Base-by-base conservation (phyloP, 805 yeast genomes). In the Pichia gijzeniarum region DNA sequence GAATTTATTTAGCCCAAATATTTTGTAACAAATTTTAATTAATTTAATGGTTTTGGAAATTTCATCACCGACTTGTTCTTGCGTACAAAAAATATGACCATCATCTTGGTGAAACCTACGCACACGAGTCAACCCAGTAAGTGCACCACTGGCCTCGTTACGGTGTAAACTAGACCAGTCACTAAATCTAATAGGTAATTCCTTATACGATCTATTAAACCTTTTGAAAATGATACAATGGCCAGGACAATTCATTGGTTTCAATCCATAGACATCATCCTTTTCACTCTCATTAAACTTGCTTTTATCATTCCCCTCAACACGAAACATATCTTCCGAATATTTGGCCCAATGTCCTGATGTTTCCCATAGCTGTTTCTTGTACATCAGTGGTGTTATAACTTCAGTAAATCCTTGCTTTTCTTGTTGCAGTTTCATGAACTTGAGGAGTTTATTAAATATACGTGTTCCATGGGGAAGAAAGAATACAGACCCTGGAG, bases 341-440 rank as follows among this genome's bases (percentile, higher is more conserved):
- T 93, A 91, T 59, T 91, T 90, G 12, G 82, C 85, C 97, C 97
- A 91, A 65, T 93, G 99, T 0, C 98, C 98, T 10, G 95, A 84
- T 41, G 74, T 78, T 63, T 89, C 84, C 96, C 97, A 93, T 16
- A 93, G 68, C 32, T 79, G 75, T 47, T 80, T 81, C 55, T 83
- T 85, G 67, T 83, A 93, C 13, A 93, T 83, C 53, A 91, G 72
- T 1, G 99, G 99, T 1, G 96, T 86, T 22, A 91, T 77, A 5
- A 93, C 97, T 65, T 93, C 98, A 48, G 85, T 80, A 58, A 89
- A 93, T 0, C 95, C 96, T 54, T 82, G 84, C 49, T 73, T 77
- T 18, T 76, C 66, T 62, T 89, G 95, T 59, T 88, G 96, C 35
- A 79, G 67, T 59, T 87, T 85, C 91, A 93, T 90, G 63, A 89